Evolutionary conservation across 23 red algal species (phyloP).

Genomic region (Gracilaria vermiculophylla): DNA sequence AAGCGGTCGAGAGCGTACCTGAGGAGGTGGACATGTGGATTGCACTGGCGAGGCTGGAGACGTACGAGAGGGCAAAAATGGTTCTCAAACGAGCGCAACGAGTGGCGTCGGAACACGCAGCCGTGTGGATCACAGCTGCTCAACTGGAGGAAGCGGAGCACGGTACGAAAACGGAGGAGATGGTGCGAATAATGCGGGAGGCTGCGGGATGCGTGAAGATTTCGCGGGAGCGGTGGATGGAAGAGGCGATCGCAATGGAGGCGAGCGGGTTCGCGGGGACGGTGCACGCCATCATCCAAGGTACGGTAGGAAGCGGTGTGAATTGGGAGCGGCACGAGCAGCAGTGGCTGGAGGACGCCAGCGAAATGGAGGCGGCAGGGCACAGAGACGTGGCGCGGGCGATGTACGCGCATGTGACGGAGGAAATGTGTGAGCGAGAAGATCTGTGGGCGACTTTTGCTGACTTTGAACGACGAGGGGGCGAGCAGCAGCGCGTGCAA

Average conservation of each 20-base stretch:
- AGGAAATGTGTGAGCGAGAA: slow-evolving; percentile 14
- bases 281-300: slow-evolving; percentile 19
- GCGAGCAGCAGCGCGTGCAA: slow-evolving; percentile 17
- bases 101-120: slow-evolving; percentile 18
- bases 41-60: slow-evolving; percentile 66
- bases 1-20: slow-evolving; percentile 82
- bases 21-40: slow-evolving; percentile 78
- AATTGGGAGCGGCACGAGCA: slow-evolving; percentile 17
- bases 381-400: slow-evolving; percentile 54
- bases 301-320: slow-evolving; percentile 35
- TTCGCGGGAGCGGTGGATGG: slow-evolving; percentile 59
- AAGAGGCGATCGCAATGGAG: slow-evolving; percentile 45
- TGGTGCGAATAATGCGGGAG: slow-evolving; percentile 34
- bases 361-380: slow-evolving; percentile 47
- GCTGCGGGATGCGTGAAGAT: slow-evolving; percentile 35
- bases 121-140: slow-evolving; percentile 74
- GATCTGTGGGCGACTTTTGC: slow-evolving; percentile 68
- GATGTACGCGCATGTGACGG: slow-evolving; percentile 35
- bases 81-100: slow-evolving; percentile 63
- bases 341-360: slow-evolving; percentile 70
- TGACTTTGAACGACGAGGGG: slow-evolving; percentile 71
- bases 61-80: slow-evolving; percentile 51
- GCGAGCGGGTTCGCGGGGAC: slow-evolving; percentile 39
- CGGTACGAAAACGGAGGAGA: neutral
- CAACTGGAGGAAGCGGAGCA: slow-evolving; percentile 75